A percentile compares a stretch with the other conserved stretches of the same genome.
These are phyloP conservation scores for Moesziomyces sp. DNA, from an alignment of 1,284 basidiomycete genomes.

Conservation along the genomic window DNA sequence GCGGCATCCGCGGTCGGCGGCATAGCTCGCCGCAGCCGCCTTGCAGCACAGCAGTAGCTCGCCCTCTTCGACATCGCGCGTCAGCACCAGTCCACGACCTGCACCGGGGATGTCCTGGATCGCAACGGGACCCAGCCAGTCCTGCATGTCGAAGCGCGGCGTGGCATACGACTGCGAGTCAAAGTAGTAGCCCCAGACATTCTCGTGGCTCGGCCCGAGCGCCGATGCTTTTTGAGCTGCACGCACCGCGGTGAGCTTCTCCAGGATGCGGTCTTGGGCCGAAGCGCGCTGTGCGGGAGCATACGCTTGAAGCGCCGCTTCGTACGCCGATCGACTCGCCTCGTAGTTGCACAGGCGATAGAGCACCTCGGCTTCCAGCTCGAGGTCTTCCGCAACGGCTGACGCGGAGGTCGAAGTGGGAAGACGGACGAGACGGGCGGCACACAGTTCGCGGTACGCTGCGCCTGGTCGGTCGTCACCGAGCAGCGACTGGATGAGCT, in stretches of 20 bases:
- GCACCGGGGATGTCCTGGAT: conserved; percentile 60
- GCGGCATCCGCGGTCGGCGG: conserved; percentile 46
- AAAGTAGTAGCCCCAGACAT: conserved; percentile 53
- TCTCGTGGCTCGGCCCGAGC: conserved; percentile 43
- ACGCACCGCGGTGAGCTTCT: conserved; percentile 32
- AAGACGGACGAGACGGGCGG: conserved; percentile 28
- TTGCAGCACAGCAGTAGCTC: conserved; percentile 61
- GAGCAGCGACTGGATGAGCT: conserved; percentile 28
- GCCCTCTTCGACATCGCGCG: conserved; percentile 56
- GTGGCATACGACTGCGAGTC: conserved; percentile 48
- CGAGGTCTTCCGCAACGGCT: conserved; percentile 25
- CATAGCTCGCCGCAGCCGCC: conserved; percentile 58
- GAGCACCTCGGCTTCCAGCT: conserved; percentile 43
- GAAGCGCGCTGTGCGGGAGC: conserved; percentile 11
- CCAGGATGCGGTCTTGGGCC: conserved; percentile 34
- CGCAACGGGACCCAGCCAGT: conserved; percentile 57
- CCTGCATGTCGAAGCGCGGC: conserved; percentile 52
- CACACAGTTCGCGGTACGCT: conserved; percentile 44
- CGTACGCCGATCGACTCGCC: conserved; percentile 20
- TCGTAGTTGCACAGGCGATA: conserved; percentile 36
- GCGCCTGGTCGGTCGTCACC: conserved; percentile 38
- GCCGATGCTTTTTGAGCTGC: conserved; percentile 29
- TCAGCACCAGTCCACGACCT: conserved; percentile 61
- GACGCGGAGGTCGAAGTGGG: conserved; percentile 8
- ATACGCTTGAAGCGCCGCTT: conserved; percentile 31